Conservation (phyloP, 805 yeast species). For the Schwanniomyces pseudopolymorphus region DNA sequence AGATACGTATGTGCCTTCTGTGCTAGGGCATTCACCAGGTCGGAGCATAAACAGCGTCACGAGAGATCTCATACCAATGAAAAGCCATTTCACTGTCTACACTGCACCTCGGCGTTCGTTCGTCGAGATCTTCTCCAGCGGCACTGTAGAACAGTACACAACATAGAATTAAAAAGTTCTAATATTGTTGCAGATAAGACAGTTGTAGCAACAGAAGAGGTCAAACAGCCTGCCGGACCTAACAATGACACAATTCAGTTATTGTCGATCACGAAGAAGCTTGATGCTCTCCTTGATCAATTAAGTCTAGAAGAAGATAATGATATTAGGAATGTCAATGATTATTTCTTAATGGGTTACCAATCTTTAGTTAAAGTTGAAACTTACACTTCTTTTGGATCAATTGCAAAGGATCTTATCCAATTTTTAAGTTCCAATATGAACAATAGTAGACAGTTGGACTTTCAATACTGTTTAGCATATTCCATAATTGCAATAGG, state of each 20-base stretch:
- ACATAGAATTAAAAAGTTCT: constrained; percentile 15
- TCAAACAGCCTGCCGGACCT: neutral
- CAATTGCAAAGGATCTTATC: constrained; percentile 19
- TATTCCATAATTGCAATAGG: constrained; percentile 49
- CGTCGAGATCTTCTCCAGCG: constrained; percentile 75
- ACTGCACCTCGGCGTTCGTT: constrained; percentile 72
- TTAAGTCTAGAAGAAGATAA: constrained; percentile 10
- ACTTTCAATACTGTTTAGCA: constrained; percentile 39
- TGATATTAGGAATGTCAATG: constrained; percentile 14
- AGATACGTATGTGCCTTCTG: constrained; percentile 78
- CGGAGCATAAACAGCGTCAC: constrained; percentile 76
- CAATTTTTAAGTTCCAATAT: constrained; percentile 18
- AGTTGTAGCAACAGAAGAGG: neutral
- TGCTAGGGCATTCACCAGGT: constrained; percentile 75
- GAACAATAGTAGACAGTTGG: constrained; percentile 10
- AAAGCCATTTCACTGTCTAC: constrained; percentile 72
- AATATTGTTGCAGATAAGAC: neutral
- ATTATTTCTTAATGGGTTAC: constrained; percentile 34
- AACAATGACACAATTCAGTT: constrained; percentile 25
- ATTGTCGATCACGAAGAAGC: constrained; percentile 25
- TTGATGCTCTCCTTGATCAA: constrained; percentile 15
- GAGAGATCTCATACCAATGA: constrained; percentile 80
- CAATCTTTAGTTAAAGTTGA: constrained; percentile 5
- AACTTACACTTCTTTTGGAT: constrained; percentile 15
- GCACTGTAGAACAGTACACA: constrained; percentile 78